phyloP scores from a whole-genome alignment of 805 yeast genomes.

The Candida easanensis region DNA sequence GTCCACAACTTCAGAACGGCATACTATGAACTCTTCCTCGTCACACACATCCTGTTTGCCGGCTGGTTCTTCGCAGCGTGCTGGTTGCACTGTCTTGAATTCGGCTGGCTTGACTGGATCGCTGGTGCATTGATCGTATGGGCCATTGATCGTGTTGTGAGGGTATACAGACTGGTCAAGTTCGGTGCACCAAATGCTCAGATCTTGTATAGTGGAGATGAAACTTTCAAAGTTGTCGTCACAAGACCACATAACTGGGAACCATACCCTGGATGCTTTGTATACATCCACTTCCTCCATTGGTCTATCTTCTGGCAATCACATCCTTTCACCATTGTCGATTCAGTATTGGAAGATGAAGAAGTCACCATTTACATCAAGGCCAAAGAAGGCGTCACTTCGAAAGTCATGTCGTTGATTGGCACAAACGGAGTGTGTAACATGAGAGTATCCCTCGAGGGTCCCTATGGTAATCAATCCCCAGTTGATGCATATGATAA shows the following conservation, averaged over 20 bases:
- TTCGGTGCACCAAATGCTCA: slow-evolving; percentile 22
- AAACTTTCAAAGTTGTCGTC: slow-evolving; percentile 42
- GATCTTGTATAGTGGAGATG: slow-evolving; percentile 32
- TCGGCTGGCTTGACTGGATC: slow-evolving; percentile 42
- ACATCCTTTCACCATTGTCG: slow-evolving; percentile 66
- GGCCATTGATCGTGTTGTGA: slow-evolving; percentile 46
- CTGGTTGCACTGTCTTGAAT: slow-evolving; percentile 55
- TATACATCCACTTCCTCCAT: slow-evolving; percentile 54
- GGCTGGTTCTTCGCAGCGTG: slow-evolving; percentile 48
- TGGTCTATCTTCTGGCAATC: slow-evolving; percentile 59
- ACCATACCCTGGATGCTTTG: slow-evolving; percentile 52
- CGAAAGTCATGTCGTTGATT: slow-evolving; percentile 6
- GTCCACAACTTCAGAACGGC: slow-evolving; percentile 46
- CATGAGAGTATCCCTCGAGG: slow-evolving; percentile 49
- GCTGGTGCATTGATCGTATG: slow-evolving; percentile 33
- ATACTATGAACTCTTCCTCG: slow-evolving; percentile 59
- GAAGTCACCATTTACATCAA: slow-evolving; percentile 43
- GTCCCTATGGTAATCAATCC: slow-evolving; percentile 54
- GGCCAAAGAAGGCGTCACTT: slow-evolving; percentile 55
- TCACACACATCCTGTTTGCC: slow-evolving; percentile 57
- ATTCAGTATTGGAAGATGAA: slow-evolving; percentile 36
- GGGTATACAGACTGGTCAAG: slow-evolving; percentile 35
- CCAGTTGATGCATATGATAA: slow-evolving; percentile 37
- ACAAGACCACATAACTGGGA: slow-evolving; percentile 45
- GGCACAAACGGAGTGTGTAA: slow-evolving; percentile 8